Conservation (phyloP, 2,329 filamentous ascomycete genomes). For the Arthrobotrys conoides region DNA sequence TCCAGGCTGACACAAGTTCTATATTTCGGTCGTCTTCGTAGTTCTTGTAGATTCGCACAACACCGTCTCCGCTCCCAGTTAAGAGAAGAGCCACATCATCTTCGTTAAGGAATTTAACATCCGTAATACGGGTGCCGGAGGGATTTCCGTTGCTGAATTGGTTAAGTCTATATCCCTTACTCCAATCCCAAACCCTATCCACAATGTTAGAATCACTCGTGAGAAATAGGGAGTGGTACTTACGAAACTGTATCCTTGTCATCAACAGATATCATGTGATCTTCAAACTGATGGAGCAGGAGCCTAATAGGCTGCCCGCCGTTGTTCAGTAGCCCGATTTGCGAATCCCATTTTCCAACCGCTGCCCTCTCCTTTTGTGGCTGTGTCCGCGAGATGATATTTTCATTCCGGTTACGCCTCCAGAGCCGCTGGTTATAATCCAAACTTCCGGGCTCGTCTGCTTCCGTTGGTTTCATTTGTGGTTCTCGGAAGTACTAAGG, state of each 20-base stretch:
- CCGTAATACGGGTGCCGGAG: conserved; percentile 88
- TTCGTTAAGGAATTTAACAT: conserved; percentile 97
- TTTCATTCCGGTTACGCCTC: conserved; percentile 92
- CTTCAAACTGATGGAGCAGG: conserved; percentile 97
- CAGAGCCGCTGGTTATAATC: conserved; percentile 97
- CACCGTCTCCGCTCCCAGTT: conserved; percentile 94
- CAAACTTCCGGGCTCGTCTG: conserved; percentile 93
- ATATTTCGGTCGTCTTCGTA: conserved; percentile 84
- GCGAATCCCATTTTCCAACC: conserved; percentile 87
- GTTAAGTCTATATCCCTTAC: conserved; percentile 79
- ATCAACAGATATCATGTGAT: conserved; percentile 93
- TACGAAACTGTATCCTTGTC: conserved; percentile 86
- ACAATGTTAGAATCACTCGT: conserved; percentile 33
- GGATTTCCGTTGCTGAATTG: conserved; percentile 97
- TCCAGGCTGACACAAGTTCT: conserved; percentile 90
- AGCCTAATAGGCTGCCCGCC: conserved; percentile 90
- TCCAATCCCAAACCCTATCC: conserved; percentile 88
- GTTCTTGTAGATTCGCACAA: conserved; percentile 91
- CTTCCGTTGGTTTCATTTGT: conserved; percentile 96
- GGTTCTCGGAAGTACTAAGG: conserved; percentile 90
- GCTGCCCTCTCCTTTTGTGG: conserved; percentile 91
- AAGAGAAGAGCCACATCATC: conserved; percentile 95
- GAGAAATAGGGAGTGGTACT: conserved; percentile 61
- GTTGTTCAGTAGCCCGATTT: conserved; percentile 87
- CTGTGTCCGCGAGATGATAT: conserved; percentile 90